Evolutionary conservation across 495 filamentous ascomycete genomes (phyloP).

Genomic region (Penicillium macrosclerotiorum): DNA sequence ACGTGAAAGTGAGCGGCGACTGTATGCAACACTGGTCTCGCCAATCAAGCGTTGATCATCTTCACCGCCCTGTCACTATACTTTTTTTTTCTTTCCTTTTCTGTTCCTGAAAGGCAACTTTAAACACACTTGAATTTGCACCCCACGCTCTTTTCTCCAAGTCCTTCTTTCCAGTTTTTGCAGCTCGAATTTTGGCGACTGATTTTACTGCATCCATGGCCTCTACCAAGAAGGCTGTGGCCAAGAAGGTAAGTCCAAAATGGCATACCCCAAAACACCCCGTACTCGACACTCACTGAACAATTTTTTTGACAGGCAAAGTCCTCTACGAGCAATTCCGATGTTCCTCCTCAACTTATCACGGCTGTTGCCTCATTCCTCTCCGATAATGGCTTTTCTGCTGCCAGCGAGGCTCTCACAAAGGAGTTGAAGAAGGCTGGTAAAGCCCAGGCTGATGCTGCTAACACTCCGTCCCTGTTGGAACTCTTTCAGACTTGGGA

Average conservation of each 20-base stretch:
- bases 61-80: conserved; percentile 29
- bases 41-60: not conserved
- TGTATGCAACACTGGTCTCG: too few species aligned
- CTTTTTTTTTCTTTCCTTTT: conserved; percentile 32
- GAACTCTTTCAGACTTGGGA: conserved; percentile 52
- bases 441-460: conserved; percentile 27
- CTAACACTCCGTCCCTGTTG: conserved; percentile 43
- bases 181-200: not conserved
- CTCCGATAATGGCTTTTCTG: conserved; percentile 59
- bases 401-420: conserved; percentile 55
- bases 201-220: conserved; percentile 29
- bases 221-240: conserved; percentile 29
- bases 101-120: conserved; percentile 22
- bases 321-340: conserved; percentile 13
- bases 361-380: conserved; percentile 67
- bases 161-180: not conserved
- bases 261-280: not conserved
- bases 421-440: conserved; percentile 45
- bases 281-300: conserved; percentile 8
- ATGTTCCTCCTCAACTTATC: conserved; percentile 55
- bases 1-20: conserved; percentile 6
- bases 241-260: conserved; percentile 33
- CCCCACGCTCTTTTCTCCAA: not conserved
- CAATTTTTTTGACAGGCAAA: conserved; percentile 7
- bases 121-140: conserved; percentile 6